Evolutionary conservation across 176 grass and related monocot genomes (phyloP).

Genomic region (Eleusine indica): DNA sequence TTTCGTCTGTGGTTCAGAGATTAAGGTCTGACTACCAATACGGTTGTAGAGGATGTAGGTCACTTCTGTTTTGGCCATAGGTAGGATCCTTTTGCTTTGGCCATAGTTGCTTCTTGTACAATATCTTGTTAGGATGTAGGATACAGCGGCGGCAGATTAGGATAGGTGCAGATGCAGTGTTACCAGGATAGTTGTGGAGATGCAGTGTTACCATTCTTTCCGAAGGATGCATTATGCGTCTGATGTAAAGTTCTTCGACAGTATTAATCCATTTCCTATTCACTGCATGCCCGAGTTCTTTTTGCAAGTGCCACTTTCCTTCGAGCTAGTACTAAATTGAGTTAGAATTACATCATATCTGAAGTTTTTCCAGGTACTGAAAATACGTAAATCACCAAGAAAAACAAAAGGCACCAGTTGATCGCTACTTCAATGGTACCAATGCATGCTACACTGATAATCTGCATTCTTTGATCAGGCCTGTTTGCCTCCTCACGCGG

Average conservation of each 20-base stretch:
- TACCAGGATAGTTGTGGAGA: conserved; percentile 24
- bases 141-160: conserved; percentile 32
- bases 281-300: neutral
- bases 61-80: conserved; percentile 22
- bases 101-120: conserved; percentile 27
- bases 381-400: conserved; percentile 13
- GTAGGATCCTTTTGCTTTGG: conserved; percentile 34
- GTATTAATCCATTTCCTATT: neutral
- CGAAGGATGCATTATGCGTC: conserved; percentile 20
- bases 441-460: no score
- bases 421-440: neutral
- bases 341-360: neutral
- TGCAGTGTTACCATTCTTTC: conserved; percentile 36
- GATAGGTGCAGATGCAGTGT: conserved; percentile 19
- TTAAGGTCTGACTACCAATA: conserved; percentile 14
- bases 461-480: neutral
- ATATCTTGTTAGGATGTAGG: conserved; percentile 43
- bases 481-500: conserved; percentile 2
- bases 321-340: neutral
- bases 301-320: neutral
- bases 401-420: neutral
- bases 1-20: neutral
- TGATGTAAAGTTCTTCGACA: conserved; percentile 45
- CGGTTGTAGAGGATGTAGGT: conserved; percentile 31
- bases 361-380: neutral